Base-by-base conservation (phyloP, 805 yeast genomes). In the Geotrichum ghanense region DNA sequence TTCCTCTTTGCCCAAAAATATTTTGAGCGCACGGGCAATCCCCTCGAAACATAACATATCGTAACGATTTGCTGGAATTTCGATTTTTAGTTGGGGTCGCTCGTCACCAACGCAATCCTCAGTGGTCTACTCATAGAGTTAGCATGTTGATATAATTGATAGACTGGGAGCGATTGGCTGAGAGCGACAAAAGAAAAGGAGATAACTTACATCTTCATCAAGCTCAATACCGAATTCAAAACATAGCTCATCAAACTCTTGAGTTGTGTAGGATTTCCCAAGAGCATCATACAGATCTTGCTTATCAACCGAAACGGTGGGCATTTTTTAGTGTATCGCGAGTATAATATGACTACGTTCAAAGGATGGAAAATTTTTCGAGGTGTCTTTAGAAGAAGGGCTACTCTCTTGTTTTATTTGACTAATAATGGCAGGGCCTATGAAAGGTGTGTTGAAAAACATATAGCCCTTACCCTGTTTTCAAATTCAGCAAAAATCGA, bases 21-120 rank as follows among this genome's bases (percentile, higher is more conserved):
- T 94, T 60, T 88, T 88, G 62, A 92, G 72, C 1, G 97, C 90
- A 62, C 87, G 94, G 1, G 97, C 88, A 66, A 92, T 88, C 62
- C 99, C 99, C 69, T 92, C 99, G 57, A 88, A 83, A 72, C 98
- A 94, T 54, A 92, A 78, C 89, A 92, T 79, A 65, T 92, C 99
- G 62, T 92, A 94, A 31, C 99, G 83, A 70, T 92, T 92, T 52
- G 99, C 99, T 49, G 96, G 97, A 53, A 94, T 81, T 66, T 92
- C 99, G 60, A 92, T 87, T 70, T 92, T 92, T 59, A 86, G 75
- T 67, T 90, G 94, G n/a, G 99, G 97, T 65, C 95, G 81, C 67
- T 86, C 95, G 61, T 90, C 97, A 65, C 83, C 94, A 62, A 89
- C 96, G 58, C 57, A 61, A 43, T 76, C 80, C 31, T 83, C 86